Base-by-base conservation (phyloP, 2,329 filamentous ascomycete genomes). In the Akanthomyces uredinophilus region DNA sequence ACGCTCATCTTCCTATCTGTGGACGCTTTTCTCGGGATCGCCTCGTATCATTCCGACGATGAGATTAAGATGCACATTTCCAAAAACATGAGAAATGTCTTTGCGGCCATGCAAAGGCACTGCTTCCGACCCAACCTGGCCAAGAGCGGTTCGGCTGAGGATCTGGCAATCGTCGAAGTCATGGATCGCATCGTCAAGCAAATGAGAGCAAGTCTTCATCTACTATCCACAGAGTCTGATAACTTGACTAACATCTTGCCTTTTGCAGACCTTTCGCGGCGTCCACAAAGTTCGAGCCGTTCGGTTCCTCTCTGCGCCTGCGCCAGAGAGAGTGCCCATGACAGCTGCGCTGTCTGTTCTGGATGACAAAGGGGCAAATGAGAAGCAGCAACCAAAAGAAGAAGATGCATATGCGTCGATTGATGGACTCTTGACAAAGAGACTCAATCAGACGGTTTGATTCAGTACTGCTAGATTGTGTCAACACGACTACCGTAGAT, bases 161-260 rank as follows among this genome's bases (percentile, higher is more conserved):
- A 58, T 22, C 3, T 29, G 55, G 55, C 55, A 13, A 58, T 58
- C 16, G 22, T n/a, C 13, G 32, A 58, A 16, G 55, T 58, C 20
- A 58, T 58, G 55, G 55, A 50, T 14, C 55, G 55, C 14, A 58
- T 58, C 18, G 55, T 58, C 32, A 58, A 58, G 20, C 55, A 58
- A 41, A 58, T 58, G 55, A 50, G 55, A n/a, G 55, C 50, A 18
- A 39, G 32, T 46, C 16, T 14, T n/a, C 3, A 5, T 13, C 13
- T 11, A 2, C 14, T 27, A 13, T 8, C 1, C 0, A n/a, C 16
- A 27, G 1, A 27, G 11, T 10, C 5, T 27, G 24, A 47, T 10
- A 2, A 20, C 11, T 13, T 18, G 11, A 7, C 29, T 46, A 20
- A 29, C 24, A 24, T n/a, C n/a, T n/a, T n/a, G n/a, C n/a, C n/a